These are phyloP conservation scores for Leptographium procerum DNA, from an alignment of 2,329 filamentous ascomycete species.

Conservation along the genomic window DNA sequence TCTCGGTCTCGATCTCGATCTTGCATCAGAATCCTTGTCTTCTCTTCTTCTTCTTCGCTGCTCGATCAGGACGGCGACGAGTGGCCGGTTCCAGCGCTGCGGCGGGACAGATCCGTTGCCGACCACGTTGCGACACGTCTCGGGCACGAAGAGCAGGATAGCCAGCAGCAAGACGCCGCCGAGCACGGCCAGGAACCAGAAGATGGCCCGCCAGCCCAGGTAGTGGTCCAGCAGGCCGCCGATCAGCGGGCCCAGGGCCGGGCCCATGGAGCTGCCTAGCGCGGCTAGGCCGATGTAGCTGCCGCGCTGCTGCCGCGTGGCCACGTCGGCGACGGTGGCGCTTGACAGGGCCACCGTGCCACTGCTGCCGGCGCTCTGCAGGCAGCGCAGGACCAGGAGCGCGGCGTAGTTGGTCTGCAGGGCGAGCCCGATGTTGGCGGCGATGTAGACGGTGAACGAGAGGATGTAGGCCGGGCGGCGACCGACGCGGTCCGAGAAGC, in stretches of 20 bases:
- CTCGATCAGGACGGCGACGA: neutral
- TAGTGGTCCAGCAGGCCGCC: constrained; percentile 40
- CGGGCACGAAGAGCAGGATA: constrained; percentile 15
- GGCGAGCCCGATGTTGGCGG: constrained; percentile 33
- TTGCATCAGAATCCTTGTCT: no score
- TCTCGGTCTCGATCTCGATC: neutral
- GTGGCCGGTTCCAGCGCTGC: constrained; percentile 15
- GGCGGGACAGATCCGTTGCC: constrained; percentile 32
- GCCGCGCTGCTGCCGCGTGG: constrained; percentile 44
- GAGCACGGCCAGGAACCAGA: constrained; percentile 43
- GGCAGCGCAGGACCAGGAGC: constrained; percentile 33
- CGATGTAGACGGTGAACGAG: constrained; percentile 33
- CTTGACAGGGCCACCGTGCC: constrained; percentile 40
- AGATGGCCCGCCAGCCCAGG: constrained; percentile 41
- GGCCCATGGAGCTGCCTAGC: constrained; percentile 30
- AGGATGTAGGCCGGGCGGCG: constrained; percentile 35
- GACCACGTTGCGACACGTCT: constrained; percentile 25
- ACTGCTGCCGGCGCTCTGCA: constrained; percentile 41
- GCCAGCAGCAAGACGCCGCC: constrained; percentile 23
- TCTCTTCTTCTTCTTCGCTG: neutral
- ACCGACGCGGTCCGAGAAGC: constrained; percentile 35
- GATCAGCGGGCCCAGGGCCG: constrained; percentile 33
- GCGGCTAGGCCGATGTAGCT: constrained; percentile 35
- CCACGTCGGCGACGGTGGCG: constrained; percentile 36
- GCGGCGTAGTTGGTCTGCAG: constrained; percentile 30